Base-by-base conservation (phyloP, 305 asterid species). In the Fraxinus baroniana region DNA sequence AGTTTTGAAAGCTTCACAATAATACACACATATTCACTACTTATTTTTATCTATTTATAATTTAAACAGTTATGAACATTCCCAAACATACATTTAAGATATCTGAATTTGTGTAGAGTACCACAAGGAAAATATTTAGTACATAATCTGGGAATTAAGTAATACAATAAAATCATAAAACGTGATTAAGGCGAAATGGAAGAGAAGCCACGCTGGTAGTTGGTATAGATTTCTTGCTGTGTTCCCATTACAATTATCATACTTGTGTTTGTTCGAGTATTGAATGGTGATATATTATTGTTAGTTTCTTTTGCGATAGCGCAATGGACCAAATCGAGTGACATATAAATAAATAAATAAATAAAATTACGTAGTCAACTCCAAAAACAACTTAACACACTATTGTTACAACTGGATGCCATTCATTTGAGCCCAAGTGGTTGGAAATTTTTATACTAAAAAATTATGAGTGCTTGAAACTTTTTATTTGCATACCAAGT, bases 141-240 rank as follows among this genome's bases (percentile, higher is more conserved):
- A 37, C 41, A 7, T 9, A 37, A 37, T 37, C 44, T 37, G 1
- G 44, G 44, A 37, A 37, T 37, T 37, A 7, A 7, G 2, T 7
- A 37, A 37, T 37, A 37, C 44, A 37, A 37, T 37, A 37, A 37
- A 37, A 37, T 37, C 44, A 37, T 37, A 37, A 37, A 37, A 37
- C 44, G 9, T 37, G 44, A 37, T 37, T 37, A 37, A 37, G 98
- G 97, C 99, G 5, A 94, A 86, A 86, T 95, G 97, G 99, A 91
- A 92, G 64, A 94, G 97, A 80, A 86, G 89, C 92, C 97, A 94
- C 86, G 84, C 94, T 32, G 97, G 98, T 84, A 97, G 97, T 89
- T 88, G 98, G 99, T 94, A 91, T 74, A 74, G 37, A 80, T 80
- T 3, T 20, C 72, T 62, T 9, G 7, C 33, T 55, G 9, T 20